phyloP scores from a whole-genome alignment of 2,329 filamentous ascomycete species.

The Phyllosticta paracitricarpa region DNA sequence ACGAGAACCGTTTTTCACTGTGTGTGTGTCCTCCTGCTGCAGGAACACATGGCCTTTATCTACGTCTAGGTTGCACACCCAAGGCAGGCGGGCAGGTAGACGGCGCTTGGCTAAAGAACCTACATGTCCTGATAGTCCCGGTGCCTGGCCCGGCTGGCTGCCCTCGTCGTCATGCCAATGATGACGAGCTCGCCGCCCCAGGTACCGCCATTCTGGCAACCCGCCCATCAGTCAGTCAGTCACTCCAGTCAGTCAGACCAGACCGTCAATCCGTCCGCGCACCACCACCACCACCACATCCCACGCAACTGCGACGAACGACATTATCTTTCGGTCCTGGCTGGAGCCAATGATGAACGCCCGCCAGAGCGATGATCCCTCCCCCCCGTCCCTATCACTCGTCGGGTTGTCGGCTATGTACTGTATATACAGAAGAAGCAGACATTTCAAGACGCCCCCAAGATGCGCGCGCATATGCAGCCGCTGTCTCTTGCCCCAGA shows the following conservation, averaged over 20 bases:
- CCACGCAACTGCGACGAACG: neutral
- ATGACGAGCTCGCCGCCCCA: neutral
- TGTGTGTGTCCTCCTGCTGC: too few relatives aligned
- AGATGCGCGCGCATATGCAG: neutral
- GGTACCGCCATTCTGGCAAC: neutral
- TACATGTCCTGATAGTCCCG: too few relatives aligned
- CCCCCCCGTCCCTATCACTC: neutral
- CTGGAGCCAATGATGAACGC: neutral
- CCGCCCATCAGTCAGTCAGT: too few relatives aligned
- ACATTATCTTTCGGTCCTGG: neutral
- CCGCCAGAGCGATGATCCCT: too few relatives aligned
- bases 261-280: neutral
- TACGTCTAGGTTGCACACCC: too few relatives aligned
- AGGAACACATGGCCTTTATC: too few relatives aligned
- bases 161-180: neutral
- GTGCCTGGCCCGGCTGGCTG: too few relatives aligned
- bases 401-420: too few relatives aligned
- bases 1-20: too few relatives aligned
- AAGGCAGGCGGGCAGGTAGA: too few relatives aligned
- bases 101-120: too few relatives aligned
- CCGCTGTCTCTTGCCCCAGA: neutral
- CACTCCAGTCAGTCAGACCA: neutral
- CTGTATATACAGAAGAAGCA: too few relatives aligned
- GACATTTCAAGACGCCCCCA: neutral
- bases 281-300: neutral